These are phyloP conservation scores for Avena sativa DNA, from an alignment of 176 grass and related monocot genomes.

Conservation along the genomic window DNA sequence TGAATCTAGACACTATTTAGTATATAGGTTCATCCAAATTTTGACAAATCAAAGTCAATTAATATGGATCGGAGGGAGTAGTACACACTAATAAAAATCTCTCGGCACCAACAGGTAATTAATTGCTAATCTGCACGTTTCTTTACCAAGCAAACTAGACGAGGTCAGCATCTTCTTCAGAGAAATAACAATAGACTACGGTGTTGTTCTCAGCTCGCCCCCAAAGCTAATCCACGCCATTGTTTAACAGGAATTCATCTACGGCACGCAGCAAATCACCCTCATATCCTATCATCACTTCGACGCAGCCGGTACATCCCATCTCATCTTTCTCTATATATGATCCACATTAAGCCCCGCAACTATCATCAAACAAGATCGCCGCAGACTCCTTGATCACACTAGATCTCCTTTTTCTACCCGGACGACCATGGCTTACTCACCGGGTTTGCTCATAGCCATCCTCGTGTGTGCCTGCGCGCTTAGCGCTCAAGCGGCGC, in stretches of 20 bases:
- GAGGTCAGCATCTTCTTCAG: not conserved
- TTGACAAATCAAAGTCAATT: too few species aligned
- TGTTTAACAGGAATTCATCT: conserved; percentile 11
- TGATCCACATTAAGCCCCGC: too few species aligned
- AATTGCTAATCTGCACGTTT: not conserved
- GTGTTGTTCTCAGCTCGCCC: not conserved
- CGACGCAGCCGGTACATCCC: not conserved
- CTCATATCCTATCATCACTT: not conserved
- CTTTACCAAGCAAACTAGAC: not conserved
- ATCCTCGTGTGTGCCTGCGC: not conserved
- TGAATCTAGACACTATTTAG: too few species aligned
- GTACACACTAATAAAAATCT: not conserved
- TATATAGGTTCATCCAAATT: too few species aligned
- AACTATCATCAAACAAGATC: not conserved
- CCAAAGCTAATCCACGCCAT: not conserved
- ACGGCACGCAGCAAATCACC: conserved; percentile 32
- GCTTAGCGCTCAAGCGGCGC: not conserved
- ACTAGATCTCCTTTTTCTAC: not conserved
- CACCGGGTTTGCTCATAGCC: not conserved
- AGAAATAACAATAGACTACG: not conserved
- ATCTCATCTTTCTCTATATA: not conserved
- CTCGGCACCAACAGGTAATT: not conserved
- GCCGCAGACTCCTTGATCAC: not conserved
- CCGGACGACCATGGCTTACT: not conserved
- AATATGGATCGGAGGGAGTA: too few species aligned